These are phyloP conservation scores for Balamuthia mandrillaris DNA, from an alignment of 208 protist genomes.

Conservation along the genomic window DNA sequence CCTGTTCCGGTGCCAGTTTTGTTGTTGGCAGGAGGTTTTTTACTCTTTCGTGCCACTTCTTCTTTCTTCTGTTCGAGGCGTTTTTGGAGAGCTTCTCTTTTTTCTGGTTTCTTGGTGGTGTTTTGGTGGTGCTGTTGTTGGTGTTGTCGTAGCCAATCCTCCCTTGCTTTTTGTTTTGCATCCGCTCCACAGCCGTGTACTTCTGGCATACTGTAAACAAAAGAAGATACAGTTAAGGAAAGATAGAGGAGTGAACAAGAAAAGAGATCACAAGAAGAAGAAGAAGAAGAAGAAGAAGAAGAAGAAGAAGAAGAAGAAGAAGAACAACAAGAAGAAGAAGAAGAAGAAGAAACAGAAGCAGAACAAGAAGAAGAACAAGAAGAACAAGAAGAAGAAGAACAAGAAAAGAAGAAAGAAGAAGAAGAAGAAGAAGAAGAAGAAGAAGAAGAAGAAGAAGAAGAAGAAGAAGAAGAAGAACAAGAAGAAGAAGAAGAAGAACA, in stretches of 20 bases:
- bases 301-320: too few species aligned
- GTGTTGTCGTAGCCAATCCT: conserved; percentile 9
- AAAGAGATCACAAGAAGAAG: background rate
- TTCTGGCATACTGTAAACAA: background rate
- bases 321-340: too few species aligned
- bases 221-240: background rate
- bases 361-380: too few species aligned
- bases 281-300: too few species aligned
- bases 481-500: background rate
- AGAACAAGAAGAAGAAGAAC: too few species aligned
- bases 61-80: background rate
- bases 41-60: background rate
- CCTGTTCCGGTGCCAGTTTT: background rate
- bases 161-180: conserved; percentile 10
- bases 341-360: too few species aligned
- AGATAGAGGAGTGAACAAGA: background rate
- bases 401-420: too few species aligned
- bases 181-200: conserved; percentile 17
- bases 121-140: background rate
- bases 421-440: too few species aligned
- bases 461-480: background rate
- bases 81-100: background rate
- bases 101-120: background rate
- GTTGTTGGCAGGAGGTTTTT: background rate
- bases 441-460: too few species aligned